Evolutionary conservation across 768 basidiomycete species (phyloP), one percentile per base, ranked within the genome.

Genomic region (Crepidotus variabilis): DNA sequence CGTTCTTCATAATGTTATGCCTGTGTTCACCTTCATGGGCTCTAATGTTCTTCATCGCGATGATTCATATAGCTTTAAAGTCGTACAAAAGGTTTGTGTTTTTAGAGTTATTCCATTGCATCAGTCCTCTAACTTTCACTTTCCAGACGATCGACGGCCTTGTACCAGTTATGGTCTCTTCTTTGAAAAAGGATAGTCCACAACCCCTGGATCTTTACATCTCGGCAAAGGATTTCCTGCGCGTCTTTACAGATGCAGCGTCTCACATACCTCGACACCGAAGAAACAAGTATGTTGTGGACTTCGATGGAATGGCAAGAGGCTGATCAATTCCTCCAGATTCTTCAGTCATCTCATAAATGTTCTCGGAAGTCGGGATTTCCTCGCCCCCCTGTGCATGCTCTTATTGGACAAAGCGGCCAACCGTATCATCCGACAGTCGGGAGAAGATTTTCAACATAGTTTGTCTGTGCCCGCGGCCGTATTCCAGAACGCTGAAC

Each of bases 1-100:
- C 10, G 92, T 96, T 28, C 77, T 98, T 11, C 92, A 91, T 65
- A 94, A 96, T 62, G 82, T 98, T 51, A 97, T 99, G 92, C 96
- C 97, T 2, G 87, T 99, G 47, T 98, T 99, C 76, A 98, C 95
- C 0, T 98, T 98, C 74, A 98, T 98, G 93, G 96, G 97, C 18
- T 92, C 95, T n/a, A 95, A 93, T 59, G 87, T 98, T 16, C 92
- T 98, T 76, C 96, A 97, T 66, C 83, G 94, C 48, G 97, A 99
- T 61, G 97, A 99, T 67, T 84, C 89, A 0, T 95, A 96, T 72
- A 95, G 91, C 66, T 96, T 97, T 77, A 85, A 86, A 35, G 94
- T 98, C 8, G 92, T 98, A 1, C 94, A 98, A 68, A 90, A 90
- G 79, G 94, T 92, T 53, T 46, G 73, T 50, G 28, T 4, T 28